Conservation (phyloP, 208 protist species). For the Porcisia deanei region DNA sequence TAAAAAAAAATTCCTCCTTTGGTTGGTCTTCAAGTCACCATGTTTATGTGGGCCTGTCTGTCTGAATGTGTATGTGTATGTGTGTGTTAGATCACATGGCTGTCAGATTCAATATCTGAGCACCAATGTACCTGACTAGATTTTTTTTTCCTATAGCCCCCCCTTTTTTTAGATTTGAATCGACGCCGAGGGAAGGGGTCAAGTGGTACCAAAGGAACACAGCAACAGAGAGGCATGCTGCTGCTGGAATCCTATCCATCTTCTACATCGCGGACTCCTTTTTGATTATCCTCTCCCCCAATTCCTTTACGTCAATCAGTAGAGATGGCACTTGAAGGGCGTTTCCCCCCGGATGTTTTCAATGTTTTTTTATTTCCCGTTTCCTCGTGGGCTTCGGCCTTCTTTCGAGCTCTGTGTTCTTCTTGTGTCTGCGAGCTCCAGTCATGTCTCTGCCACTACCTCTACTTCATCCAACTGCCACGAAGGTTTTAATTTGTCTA, state of each 20-base stretch:
- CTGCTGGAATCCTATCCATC: not conserved
- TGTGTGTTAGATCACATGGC: not conserved
- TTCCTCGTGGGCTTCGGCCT: not conserved
- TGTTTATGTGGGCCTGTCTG: not conserved
- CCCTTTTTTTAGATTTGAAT: not conserved
- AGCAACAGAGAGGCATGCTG: not conserved
- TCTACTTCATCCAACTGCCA: not conserved
- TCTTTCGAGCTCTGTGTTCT: not conserved
- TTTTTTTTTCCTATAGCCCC: not conserved
- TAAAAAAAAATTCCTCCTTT: too few species aligned
- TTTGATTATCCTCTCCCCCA: not conserved
- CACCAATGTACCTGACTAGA: constrained; percentile 2
- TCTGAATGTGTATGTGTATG: not conserved
- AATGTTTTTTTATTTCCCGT: not conserved
- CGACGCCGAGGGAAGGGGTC: not conserved
- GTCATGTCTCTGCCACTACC: not conserved
- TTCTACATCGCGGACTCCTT: not conserved
- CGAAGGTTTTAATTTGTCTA: not conserved
- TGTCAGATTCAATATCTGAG: not conserved
- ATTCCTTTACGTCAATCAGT: not conserved
- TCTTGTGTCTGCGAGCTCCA: not conserved
- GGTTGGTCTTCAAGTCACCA: too few species aligned
- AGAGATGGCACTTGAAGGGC: not conserved
- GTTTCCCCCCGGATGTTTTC: not conserved
- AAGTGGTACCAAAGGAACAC: too few species aligned